These are phyloP conservation scores for Penicillium sp. DNA, from an alignment of 2,329 filamentous ascomycete genomes.

Conservation along the genomic window DNA sequence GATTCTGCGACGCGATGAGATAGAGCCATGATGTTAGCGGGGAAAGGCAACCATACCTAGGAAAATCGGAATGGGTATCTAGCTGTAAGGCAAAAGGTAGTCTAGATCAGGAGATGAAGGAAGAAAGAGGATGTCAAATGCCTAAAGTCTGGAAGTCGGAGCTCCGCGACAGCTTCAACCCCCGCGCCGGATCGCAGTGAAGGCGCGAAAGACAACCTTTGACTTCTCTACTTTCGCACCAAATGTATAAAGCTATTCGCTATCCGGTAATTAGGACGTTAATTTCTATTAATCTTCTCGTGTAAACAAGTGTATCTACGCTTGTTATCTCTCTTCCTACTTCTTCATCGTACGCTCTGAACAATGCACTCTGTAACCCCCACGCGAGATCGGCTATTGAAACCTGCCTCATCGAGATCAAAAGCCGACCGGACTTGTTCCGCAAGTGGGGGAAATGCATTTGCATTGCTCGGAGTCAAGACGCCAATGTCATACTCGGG, in stretches of 20 bases:
- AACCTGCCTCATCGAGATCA: conserved; percentile 8
- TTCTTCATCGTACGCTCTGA: neutral
- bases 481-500: conserved; percentile 1
- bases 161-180: conserved; percentile 1
- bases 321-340: neutral
- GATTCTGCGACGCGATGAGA: conserved; percentile 16
- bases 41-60: neutral
- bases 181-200: conserved; percentile 1
- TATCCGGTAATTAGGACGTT: neutral
- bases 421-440: conserved; percentile 23
- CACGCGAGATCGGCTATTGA: conserved; percentile 16
- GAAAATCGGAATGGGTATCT: neutral
- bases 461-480: conserved; percentile 4
- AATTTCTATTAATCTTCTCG: neutral
- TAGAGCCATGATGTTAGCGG: conserved; percentile 4
- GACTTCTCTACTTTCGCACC: neutral
- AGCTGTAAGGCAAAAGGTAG: neutral
- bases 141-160: conserved; percentile 4
- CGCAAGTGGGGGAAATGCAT: conserved; percentile 15
- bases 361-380: conserved; percentile 1
- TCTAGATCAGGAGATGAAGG: neutral
- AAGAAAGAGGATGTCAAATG: conserved; percentile 1
- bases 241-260: neutral
- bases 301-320: neutral
- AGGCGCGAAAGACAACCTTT: neutral